Percentiles rank a stretch among this genome's conserved stretches.
Conservation (phyloP, 2,329 filamentous ascomycete genomes). For the Dactylella cylindrospora region DNA sequence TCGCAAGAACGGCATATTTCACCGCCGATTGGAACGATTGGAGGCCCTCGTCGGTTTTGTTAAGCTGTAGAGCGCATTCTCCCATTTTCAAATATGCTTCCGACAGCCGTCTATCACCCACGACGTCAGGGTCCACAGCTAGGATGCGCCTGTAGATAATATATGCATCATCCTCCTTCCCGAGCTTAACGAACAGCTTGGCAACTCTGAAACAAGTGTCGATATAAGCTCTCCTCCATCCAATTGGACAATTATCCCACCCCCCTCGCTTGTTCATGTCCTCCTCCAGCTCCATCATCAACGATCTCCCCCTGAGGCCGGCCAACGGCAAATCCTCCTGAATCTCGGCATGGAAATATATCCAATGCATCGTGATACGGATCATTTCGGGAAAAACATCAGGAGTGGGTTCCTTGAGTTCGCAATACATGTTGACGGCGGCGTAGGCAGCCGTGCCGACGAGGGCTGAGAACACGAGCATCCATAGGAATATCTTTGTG, state of each 20-base stretch:
- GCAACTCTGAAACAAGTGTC: conserved; percentile 24
- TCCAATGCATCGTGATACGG: conserved; percentile 13
- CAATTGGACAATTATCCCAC: conserved; percentile 29
- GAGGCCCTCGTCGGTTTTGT: conserved; percentile 11
- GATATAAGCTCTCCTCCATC: conserved; percentile 23
- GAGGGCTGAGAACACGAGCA: conserved; percentile 25
- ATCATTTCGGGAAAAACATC: conserved; percentile 27
- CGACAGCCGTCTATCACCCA: conserved; percentile 26
- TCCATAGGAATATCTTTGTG: conserved; percentile 25
- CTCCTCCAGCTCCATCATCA: conserved; percentile 19
- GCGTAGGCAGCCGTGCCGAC: conserved; percentile 23
- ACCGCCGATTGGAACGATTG: conserved; percentile 21
- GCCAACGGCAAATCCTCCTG: conserved; percentile 19
- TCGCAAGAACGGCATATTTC: conserved; percentile 24
- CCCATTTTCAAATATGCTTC: conserved; percentile 25
- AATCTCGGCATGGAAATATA: conserved; percentile 23
- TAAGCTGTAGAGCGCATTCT: conserved; percentile 8
- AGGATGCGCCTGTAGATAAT: conserved; percentile 31
- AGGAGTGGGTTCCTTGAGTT: conserved; percentile 24
- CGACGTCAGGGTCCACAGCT: conserved; percentile 18
- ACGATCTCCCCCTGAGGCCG: conserved; percentile 7
- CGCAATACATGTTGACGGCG: conserved; percentile 21
- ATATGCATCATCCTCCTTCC: conserved; percentile 35
- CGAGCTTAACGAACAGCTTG: conserved; percentile 8
- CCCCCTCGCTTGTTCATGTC: conserved; percentile 35